Evolutionary conservation across 352 stramenopile genomes (phyloP).

Genomic region (Pythium aquatile): DNA sequence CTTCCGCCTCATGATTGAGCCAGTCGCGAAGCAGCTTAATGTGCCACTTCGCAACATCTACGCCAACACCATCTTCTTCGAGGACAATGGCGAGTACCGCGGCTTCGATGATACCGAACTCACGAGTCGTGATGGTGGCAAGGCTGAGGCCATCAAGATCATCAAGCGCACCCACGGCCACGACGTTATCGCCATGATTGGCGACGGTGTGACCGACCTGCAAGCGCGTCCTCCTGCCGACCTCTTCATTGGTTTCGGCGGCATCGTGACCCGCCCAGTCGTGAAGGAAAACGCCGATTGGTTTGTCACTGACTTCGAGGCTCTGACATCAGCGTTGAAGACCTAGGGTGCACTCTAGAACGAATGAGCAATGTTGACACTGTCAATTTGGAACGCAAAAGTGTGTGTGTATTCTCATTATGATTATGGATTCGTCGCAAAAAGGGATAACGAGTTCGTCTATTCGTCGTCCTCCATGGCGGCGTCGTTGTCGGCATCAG

Average conservation of each 20-base stretch:
- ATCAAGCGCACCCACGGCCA: constrained; percentile 93
- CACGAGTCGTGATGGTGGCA: constrained; percentile 87
- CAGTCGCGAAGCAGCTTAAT: constrained; percentile 86
- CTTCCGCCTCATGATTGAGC: constrained; percentile 99
- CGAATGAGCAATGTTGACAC: constrained; percentile 2
- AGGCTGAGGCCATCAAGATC: constrained; percentile 76
- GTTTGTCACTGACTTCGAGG: constrained; percentile 96
- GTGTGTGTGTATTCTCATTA: constrained; percentile 25
- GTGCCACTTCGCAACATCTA: constrained; percentile 93
- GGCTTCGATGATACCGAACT: constrained; percentile 95
- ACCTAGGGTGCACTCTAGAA: constrained; percentile 27
- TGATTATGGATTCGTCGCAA: constrained; percentile 24
- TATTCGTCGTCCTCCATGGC: constrained; percentile 40
- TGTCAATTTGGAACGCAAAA: constrained; percentile 15
- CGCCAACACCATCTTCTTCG: constrained; percentile 98
- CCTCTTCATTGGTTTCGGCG: constrained; percentile 97
- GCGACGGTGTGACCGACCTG: constrained; percentile 97
- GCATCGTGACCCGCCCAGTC: constrained; percentile 92
- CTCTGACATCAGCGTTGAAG: constrained; percentile 63
- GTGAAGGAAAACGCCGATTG: constrained; percentile 95
- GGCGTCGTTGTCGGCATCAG: constrained; percentile 29
- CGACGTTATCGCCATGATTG: constrained; percentile 97
- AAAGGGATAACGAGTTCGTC: constrained; percentile 17
- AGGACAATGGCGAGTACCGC: constrained; percentile 83
- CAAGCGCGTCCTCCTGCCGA: constrained; percentile 96